phyloP scores from a whole-genome alignment of 805 yeast species.

The Yamadazyma takamatsuzukensis region DNA sequence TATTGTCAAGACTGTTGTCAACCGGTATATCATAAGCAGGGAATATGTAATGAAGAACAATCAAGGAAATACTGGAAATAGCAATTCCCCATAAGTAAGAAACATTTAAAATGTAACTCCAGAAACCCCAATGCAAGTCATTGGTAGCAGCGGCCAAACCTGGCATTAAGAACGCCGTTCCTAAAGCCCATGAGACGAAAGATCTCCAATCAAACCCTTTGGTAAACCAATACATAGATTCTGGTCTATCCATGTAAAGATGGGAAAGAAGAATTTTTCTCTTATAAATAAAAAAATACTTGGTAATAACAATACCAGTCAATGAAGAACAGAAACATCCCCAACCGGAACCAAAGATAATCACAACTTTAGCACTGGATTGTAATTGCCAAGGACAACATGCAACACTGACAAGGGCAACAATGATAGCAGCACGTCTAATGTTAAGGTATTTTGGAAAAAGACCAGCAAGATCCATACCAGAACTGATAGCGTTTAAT shows the following conservation, averaged over 20 bases:
- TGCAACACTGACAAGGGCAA: conserved; percentile 66
- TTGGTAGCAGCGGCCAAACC: conserved; percentile 16
- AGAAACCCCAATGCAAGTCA: conserved; percentile 8
- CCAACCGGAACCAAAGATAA: conserved; percentile 77
- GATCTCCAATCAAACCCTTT: conserved; percentile 23
- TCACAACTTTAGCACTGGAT: conserved; percentile 66
- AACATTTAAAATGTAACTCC: conserved; percentile 14
- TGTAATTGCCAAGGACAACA: conserved; percentile 84
- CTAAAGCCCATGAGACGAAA: conserved; percentile 14
- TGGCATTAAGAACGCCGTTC: conserved; percentile 18
- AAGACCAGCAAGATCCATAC: conserved; percentile 67
- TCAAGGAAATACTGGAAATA: conserved; percentile 4
- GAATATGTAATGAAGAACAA: conserved; percentile 9
- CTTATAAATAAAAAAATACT: conserved; percentile 42
- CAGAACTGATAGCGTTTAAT: conserved; percentile 68
- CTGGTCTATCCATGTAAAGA: conserved; percentile 7
- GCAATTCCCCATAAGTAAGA: conserved; percentile 16
- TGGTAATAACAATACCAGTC: conserved; percentile 71
- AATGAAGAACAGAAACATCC: conserved; percentile 79
- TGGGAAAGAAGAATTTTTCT: conserved; percentile 14
- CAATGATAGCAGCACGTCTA: conserved; percentile 75
- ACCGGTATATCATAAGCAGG: conserved; percentile 10
- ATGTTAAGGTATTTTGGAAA: conserved; percentile 63
- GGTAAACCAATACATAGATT: conserved; percentile 14
- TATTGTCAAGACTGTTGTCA: conserved; percentile 13